These are phyloP conservation scores for Salinomyces thailandicus DNA, from an alignment of 2,329 filamentous ascomycete species.

Conservation along the genomic window DNA sequence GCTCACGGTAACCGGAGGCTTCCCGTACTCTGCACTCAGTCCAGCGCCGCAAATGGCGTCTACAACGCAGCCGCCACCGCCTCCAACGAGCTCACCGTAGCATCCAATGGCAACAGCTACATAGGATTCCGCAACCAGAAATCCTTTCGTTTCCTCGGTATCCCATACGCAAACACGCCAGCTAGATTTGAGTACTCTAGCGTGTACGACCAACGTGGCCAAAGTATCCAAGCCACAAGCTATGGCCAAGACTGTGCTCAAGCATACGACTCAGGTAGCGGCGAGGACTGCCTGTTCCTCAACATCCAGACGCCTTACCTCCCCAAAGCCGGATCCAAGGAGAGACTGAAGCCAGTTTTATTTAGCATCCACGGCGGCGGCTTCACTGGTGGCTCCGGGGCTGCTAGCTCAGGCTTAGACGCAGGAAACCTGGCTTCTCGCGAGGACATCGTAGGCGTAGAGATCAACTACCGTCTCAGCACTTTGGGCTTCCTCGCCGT, in stretches of 20 bases:
- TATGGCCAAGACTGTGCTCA: conserved; percentile 39
- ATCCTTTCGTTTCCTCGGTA: conserved; percentile 40
- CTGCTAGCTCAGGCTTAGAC: conserved; percentile 31
- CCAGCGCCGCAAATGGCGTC: conserved; percentile 26
- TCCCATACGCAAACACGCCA: conserved; percentile 36
- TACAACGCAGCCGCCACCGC: conserved; percentile 25
- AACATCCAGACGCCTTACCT: conserved; percentile 40
- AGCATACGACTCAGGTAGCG: conserved; percentile 14
- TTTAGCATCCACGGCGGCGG: conserved; percentile 49
- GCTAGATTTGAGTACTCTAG: conserved; percentile 39
- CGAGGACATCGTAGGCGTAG: conserved; percentile 49
- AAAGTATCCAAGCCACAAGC: conserved; percentile 36
- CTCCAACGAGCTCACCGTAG: conserved; percentile 32
- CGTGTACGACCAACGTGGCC: conserved; percentile 34
- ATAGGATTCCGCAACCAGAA: conserved; percentile 45
- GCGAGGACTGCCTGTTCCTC: conserved; percentile 40
- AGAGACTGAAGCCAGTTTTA: conserved; percentile 35
- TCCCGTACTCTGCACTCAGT: conserved; percentile 44
- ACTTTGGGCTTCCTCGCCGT: conserved; percentile 51
- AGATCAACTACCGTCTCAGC: conserved; percentile 50
- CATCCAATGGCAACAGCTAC: conserved; percentile 35
- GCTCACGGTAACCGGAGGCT: conserved; percentile 27
- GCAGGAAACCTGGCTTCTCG: conserved; percentile 46
- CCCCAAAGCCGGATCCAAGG: conserved; percentile 30
- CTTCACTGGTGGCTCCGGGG: conserved; percentile 40